A percentile compares a stretch with the other conserved stretches of the same genome.
These are phyloP conservation scores for Geranomyces michiganensis DNA, from an alignment of 192 early-diverging fungal species.

Conservation along the genomic window DNA sequence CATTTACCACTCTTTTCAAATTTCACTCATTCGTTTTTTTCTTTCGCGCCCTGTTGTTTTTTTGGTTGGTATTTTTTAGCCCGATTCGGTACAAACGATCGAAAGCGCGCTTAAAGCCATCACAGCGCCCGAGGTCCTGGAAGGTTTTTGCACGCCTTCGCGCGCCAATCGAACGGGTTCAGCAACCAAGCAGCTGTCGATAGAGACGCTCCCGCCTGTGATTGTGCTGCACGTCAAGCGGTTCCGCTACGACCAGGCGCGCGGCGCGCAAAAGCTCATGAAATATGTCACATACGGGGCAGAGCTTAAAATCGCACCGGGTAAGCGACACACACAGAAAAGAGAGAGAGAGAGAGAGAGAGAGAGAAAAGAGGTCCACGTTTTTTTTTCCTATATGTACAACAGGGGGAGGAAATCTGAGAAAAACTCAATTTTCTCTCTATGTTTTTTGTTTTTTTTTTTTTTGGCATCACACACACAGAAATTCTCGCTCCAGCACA, in stretches of 20 bases:
- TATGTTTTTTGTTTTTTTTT: constrained; percentile 1
- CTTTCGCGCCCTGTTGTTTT: background rate
- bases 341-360: no score
- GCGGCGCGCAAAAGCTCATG: constrained; percentile 79
- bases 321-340: constrained; percentile 41
- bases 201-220: constrained; percentile 86
- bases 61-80: constrained; percentile 33
- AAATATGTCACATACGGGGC: constrained; percentile 80
- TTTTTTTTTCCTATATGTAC: no score
- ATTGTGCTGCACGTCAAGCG: constrained; percentile 94
- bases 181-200: constrained; percentile 73
- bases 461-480: constrained; percentile 12
- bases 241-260: constrained; percentile 78
- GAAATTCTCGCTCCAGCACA: constrained; percentile 58
- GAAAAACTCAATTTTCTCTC: no score
- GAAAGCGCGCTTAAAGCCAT: constrained; percentile 85
- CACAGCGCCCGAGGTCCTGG: constrained; percentile 75
- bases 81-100: constrained; percentile 72
- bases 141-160: constrained; percentile 64
- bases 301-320: constrained; percentile 64
- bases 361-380: no score
- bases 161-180: background rate
- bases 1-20: background rate
- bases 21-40: background rate
- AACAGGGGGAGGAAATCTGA: no score